Evolutionary conservation across 345 rosid species (phyloP).

Genomic region (Schrenkiella parvula): DNA sequence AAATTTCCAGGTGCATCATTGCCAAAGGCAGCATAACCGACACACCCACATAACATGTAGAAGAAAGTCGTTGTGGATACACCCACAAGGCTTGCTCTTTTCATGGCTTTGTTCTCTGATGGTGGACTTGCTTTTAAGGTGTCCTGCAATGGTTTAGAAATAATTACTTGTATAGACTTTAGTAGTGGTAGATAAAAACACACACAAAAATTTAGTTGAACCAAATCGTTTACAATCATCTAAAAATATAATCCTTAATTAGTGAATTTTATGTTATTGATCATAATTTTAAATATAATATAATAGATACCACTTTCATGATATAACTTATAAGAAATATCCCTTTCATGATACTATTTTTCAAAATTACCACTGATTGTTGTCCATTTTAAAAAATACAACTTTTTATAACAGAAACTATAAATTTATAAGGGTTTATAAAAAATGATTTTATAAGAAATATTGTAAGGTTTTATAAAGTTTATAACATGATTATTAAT

Average conservation of each 20-base stretch:
- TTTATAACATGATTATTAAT: too few species aligned
- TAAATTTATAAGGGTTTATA: too few species aligned
- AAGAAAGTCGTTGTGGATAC: slow-evolving; percentile 57
- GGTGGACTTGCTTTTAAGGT: slow-evolving; percentile 56
- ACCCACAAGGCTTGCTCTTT: slow-evolving; percentile 54
- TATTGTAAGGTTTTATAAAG: too few species aligned
- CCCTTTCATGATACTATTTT: too few species aligned
- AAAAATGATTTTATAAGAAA: too few species aligned
- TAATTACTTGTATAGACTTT: not conserved
- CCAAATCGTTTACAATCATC: not conserved
- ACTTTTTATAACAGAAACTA: too few species aligned
- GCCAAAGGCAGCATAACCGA: slow-evolving; percentile 89
- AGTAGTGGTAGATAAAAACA: not conserved
- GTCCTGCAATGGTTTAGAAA: slow-evolving; percentile 38
- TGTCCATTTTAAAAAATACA: too few species aligned
- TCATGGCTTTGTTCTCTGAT: slow-evolving; percentile 68
- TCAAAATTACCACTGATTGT: too few species aligned
- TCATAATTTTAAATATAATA: too few species aligned
- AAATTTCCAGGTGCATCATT: slow-evolving; percentile 81
- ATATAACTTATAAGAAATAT: too few species aligned
- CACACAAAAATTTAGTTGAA: not conserved
- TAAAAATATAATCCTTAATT: not conserved
- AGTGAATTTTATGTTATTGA: not conserved
- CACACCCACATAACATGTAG: slow-evolving; percentile 66
- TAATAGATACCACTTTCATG: too few species aligned